These are phyloP conservation scores for Ceratobasidium sp. DNA, from an alignment of 1,284 basidiomycete species.

Conservation along the genomic window DNA sequence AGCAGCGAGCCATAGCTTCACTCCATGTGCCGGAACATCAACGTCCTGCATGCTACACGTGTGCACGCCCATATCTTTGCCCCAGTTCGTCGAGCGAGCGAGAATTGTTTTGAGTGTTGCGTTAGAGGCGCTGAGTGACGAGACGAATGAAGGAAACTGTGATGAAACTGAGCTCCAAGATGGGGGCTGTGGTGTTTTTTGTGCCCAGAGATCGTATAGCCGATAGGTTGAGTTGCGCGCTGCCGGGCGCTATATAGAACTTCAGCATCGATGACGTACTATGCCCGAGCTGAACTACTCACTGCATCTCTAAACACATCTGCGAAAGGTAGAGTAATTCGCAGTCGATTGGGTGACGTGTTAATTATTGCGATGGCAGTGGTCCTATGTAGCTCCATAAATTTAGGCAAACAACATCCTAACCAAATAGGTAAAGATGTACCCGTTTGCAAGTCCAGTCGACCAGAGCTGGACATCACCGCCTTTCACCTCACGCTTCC, in stretches of 20 bases:
- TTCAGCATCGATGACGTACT: no score
- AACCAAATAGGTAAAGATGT: neutral
- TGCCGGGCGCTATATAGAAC: constrained; percentile 49
- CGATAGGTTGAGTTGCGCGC: constrained; percentile 55
- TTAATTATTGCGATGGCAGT: constrained; percentile 60
- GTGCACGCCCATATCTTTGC: constrained; percentile 55
- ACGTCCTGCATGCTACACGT: constrained; percentile 53
- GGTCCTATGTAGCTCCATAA: constrained; percentile 15
- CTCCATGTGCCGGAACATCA: constrained; percentile 55
- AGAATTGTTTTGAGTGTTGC: constrained; percentile 22
- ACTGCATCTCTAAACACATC: constrained; percentile 60
- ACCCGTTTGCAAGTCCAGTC: constrained; percentile 44
- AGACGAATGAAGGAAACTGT: constrained; percentile 30
- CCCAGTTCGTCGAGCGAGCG: constrained; percentile 56
- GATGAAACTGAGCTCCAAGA: constrained; percentile 21
- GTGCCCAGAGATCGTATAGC: constrained; percentile 61
- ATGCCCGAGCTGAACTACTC: constrained; percentile 12
- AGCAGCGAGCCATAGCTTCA: constrained; percentile 53
- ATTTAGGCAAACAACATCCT: no score
- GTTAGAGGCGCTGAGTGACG: constrained; percentile 19
- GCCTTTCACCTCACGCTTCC: constrained; percentile 42
- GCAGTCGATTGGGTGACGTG: constrained; percentile 57
- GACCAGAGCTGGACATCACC: constrained; percentile 46
- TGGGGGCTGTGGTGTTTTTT: constrained; percentile 51
- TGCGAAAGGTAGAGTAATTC: constrained; percentile 56